Evolutionary conservation across 73 alveolate genomes (phyloP).

Genomic region (Symbiodinium pilosum): DNA sequence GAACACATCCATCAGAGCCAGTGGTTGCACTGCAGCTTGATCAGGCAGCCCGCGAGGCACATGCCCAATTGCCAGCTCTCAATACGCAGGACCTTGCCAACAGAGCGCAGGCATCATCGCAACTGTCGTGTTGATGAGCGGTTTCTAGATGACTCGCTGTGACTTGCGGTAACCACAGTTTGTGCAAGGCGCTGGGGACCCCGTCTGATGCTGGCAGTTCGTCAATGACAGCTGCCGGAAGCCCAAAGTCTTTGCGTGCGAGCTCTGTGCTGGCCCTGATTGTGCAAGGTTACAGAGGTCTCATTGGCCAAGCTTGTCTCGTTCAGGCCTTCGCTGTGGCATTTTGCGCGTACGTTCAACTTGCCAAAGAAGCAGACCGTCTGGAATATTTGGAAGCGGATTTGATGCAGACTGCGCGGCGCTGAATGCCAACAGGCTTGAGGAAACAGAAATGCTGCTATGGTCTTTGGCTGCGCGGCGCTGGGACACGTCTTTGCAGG

Average conservation of each 20-base stretch:
- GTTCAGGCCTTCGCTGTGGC: not conserved
- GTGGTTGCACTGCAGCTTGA: too few relatives aligned
- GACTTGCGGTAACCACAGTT: too few relatives aligned
- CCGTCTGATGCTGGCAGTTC: not conserved
- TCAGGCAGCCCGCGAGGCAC: not conserved
- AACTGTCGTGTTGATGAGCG: not conserved
- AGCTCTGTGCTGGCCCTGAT: not conserved
- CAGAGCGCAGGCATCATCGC: not conserved
- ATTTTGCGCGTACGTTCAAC: too few relatives aligned
- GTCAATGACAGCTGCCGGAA: not conserved
- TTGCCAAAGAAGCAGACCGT: too few relatives aligned
- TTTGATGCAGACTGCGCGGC: too few relatives aligned
- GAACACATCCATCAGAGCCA: too few relatives aligned
- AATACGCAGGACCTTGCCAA: conserved; percentile 6
- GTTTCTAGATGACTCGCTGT: too few relatives aligned
- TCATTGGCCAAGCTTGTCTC: not conserved
- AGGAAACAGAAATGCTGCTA: conserved; percentile 53
- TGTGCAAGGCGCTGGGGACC: not conserved
- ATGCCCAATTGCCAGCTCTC: not conserved
- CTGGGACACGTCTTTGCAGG: conserved; percentile 17
- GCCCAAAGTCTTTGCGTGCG: not conserved
- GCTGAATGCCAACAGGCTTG: conserved; percentile 10
- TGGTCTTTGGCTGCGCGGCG: conserved; percentile 41
- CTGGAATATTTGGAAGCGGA: too few relatives aligned
- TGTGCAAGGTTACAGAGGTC: not conserved